These are phyloP conservation scores for Suillus americanus DNA, from an alignment of 768 basidiomycete species.

Conservation along the genomic window DNA sequence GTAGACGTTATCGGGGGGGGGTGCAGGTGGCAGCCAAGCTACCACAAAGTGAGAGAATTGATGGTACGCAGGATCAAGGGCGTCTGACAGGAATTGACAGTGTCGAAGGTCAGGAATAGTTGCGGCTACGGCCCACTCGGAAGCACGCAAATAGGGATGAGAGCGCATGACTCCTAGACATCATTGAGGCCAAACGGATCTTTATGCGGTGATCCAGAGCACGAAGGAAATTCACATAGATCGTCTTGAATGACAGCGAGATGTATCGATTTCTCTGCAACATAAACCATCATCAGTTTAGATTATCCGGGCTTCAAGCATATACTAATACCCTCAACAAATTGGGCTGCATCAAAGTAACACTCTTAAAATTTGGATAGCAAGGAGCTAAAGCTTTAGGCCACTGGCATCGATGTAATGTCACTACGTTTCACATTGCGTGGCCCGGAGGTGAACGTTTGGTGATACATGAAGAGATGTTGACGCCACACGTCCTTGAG, in stretches of 20 bases:
- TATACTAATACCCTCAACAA: conserved; percentile 26
- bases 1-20: background rate
- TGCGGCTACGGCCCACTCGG: background rate
- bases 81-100: background rate
- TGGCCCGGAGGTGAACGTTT: too few relatives aligned
- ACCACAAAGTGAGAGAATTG: background rate
- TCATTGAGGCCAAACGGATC: background rate
- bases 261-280: background rate
- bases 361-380: background rate
- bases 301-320: background rate
- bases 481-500: background rate
- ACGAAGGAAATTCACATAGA: conserved; percentile 7
- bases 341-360: background rate
- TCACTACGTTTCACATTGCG: background rate
- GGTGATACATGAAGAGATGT: background rate
- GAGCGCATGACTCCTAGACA: background rate
- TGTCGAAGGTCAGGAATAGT: background rate
- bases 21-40: background rate
- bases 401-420: background rate
- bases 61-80: background rate
- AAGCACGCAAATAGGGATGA: background rate
- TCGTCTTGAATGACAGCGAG: background rate
- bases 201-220: background rate
- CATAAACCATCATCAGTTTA: conserved; percentile 18
- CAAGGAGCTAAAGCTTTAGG: background rate